A percentile compares a stretch with the other conserved stretches of the same genome.
These are phyloP conservation scores for Tuber indicum DNA, from an alignment of 495 filamentous ascomycete genomes.

Conservation along the genomic window DNA sequence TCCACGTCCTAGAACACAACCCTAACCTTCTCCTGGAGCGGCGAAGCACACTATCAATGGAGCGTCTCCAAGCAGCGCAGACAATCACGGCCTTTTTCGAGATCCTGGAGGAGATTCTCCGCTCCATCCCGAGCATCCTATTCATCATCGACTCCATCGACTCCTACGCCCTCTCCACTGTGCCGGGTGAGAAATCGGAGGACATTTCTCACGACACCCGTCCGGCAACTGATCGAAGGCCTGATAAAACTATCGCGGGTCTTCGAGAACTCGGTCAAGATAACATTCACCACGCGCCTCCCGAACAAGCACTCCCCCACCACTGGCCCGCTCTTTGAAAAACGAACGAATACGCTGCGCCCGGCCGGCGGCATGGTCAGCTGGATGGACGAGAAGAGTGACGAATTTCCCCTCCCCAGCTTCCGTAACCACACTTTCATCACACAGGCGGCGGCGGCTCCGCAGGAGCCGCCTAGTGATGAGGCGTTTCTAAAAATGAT, in stretches of 20 bases:
- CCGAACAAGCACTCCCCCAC: background rate
- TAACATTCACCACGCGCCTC: background rate
- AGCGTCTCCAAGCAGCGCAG: background rate
- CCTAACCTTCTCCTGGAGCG: background rate
- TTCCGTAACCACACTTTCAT: background rate
- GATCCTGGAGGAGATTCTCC: constrained; percentile 7
- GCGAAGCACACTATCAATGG: background rate
- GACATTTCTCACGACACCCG: background rate
- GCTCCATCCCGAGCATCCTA: constrained; percentile 6
- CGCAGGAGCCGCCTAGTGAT: background rate
- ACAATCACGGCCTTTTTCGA: background rate
- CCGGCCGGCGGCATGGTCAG: background rate
- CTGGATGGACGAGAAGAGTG: background rate
- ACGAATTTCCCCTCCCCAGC: background rate
- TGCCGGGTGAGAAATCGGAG: background rate
- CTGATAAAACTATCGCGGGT: background rate
- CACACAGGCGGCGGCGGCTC: background rate
- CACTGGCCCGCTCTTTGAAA: background rate
- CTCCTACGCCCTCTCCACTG: background rate
- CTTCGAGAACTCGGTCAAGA: background rate
- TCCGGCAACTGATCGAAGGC: background rate
- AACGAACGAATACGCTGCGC: background rate
- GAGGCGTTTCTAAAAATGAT: background rate
- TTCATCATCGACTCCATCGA: constrained; percentile 12
- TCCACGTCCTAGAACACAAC: background rate